These are phyloP conservation scores for Eucalyptus brandiana DNA, from an alignment of 345 rosid genomes.

Conservation along the genomic window DNA sequence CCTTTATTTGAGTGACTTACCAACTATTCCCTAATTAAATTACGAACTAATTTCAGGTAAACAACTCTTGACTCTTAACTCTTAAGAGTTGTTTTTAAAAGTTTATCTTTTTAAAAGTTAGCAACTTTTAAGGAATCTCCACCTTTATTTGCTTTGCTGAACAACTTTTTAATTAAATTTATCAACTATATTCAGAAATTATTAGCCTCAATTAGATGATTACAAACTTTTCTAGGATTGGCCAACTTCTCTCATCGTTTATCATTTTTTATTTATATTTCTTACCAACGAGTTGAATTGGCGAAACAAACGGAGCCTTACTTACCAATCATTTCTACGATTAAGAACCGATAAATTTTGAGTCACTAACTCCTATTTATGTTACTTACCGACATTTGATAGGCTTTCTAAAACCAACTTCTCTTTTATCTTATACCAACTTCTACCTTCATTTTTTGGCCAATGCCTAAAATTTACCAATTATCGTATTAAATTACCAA, in stretches of 20 bases:
- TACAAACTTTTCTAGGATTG: background rate
- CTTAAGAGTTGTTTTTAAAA: background rate
- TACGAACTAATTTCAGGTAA: background rate
- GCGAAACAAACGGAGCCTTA: background rate
- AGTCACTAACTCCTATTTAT: background rate
- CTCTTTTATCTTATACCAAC: background rate
- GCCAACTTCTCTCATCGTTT: background rate
- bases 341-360: background rate
- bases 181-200: background rate
- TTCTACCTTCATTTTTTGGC: background rate
- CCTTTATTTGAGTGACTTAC: background rate
- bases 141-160: background rate
- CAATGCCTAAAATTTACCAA: background rate
- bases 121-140: background rate
- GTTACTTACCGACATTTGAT: background rate
- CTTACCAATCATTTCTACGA: background rate
- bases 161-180: background rate
- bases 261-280: background rate
- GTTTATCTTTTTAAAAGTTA: background rate
- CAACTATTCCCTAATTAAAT: background rate
- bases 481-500: background rate
- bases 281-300: background rate
- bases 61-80: background rate
- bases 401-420: background rate
- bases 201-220: background rate